A percentile compares a stretch with the other conserved stretches of the same genome.
Conservation (phyloP, 345 rosid genomes). For the Acer yangbiense region DNA sequence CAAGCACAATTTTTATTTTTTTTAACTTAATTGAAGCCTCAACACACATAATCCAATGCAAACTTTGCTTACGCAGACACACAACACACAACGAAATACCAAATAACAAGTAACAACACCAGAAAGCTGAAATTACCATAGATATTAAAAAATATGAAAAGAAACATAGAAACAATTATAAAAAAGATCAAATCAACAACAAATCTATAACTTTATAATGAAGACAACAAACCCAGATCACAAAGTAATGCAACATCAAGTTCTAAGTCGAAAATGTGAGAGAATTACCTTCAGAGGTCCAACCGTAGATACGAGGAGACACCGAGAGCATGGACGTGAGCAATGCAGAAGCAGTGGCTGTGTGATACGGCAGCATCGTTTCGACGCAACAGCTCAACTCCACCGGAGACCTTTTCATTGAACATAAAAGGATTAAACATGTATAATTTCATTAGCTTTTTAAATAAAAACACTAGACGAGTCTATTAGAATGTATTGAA, state of each 20-base stretch:
- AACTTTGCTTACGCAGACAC: no score
- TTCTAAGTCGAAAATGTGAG: not conserved
- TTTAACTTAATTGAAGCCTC: not conserved
- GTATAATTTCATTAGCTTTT: not conserved
- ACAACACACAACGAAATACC: not conserved
- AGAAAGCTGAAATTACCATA: not conserved
- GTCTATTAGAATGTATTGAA: not conserved
- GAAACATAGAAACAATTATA: not conserved
- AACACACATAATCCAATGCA: not conserved
- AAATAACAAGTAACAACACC: conserved; percentile 8
- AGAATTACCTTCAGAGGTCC: conserved; percentile 66
- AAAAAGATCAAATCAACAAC: not conserved
- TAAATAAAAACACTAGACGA: no score
- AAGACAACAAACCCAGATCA: not conserved
- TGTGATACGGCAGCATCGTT: conserved; percentile 81
- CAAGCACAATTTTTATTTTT: not conserved
- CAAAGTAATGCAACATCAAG: not conserved
- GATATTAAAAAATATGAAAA: not conserved
- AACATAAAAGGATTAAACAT: conserved; percentile 1
- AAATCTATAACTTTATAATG: not conserved
- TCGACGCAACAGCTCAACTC: conserved; percentile 78
- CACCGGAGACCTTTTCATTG: conserved; percentile 61
- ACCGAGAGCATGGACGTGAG: conserved; percentile 82
- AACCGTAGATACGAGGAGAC: conserved; percentile 54
- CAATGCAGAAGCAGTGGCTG: conserved; percentile 84